Percentiles rank a stretch among this genome's conserved stretches.
These are phyloP conservation scores for Phytophthora sp. DNA, from an alignment of 352 stramenopile species.

Conservation along the genomic window DNA sequence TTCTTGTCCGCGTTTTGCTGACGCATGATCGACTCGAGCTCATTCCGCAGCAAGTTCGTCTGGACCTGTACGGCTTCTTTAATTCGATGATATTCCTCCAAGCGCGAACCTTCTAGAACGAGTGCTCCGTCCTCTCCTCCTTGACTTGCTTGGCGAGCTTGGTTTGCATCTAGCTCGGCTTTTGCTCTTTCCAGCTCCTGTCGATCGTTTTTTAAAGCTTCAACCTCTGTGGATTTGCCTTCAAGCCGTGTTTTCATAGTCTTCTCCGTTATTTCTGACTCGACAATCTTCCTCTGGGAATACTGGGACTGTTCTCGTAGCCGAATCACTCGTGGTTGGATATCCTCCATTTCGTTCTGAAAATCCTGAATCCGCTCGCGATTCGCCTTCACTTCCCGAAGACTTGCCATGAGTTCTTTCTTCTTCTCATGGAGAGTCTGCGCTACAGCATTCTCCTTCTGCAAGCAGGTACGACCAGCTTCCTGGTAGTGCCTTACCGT, in stretches of 20 bases:
- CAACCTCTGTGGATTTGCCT: conserved; percentile 88
- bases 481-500: conserved; percentile 62
- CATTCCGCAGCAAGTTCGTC: conserved; percentile 71
- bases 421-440: conserved; percentile 72
- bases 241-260: conserved; percentile 77
- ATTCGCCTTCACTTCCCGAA: conserved; percentile 69
- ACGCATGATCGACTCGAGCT: conserved; percentile 73
- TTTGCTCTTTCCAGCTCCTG: conserved; percentile 68
- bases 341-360: conserved; percentile 87
- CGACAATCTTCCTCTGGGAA: conserved; percentile 66
- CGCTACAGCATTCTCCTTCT: conserved; percentile 58
- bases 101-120: conserved; percentile 62
- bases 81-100: conserved; percentile 88
- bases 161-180: conserved; percentile 55
- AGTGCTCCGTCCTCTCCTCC: conserved; percentile 52
- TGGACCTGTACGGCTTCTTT: conserved; percentile 76
- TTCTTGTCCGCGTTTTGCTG: conserved; percentile 74
- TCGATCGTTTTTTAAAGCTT: conserved; percentile 77
- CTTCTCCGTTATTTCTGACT: conserved; percentile 54
- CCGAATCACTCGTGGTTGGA: conserved; percentile 75
- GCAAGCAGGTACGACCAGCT: conserved; percentile 41
- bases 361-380: conserved; percentile 77
- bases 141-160: conserved; percentile 39
- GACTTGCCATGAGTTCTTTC: conserved; percentile 59
- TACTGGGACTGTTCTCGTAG: conserved; percentile 92